A percentile compares a stretch with the other conserved stretches of the same genome.
These are phyloP conservation scores for Rhododendron ferrugineum DNA, from an alignment of 148 eudicot genomes.

Conservation along the genomic window DNA sequence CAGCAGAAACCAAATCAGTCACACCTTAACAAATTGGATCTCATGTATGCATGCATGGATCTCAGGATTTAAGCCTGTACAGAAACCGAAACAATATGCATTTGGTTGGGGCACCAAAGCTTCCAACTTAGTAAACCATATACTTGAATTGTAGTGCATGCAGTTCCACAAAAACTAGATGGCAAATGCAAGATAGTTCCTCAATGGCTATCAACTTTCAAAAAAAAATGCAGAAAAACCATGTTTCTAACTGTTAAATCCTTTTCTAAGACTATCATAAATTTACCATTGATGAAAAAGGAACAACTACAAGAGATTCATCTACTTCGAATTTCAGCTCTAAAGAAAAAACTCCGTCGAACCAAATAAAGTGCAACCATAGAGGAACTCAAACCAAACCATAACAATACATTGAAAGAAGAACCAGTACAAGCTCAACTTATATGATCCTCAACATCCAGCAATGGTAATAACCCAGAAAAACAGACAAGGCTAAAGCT, in stretches of 20 bases:
- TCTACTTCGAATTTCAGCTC: not conserved
- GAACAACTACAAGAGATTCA: not conserved
- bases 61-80: no score
- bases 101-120: not conserved
- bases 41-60: no score
- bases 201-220: not conserved
- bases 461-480: conserved; percentile 5
- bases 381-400: not conserved
- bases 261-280: not conserved
- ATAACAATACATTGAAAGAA: not conserved
- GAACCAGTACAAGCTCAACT: not conserved
- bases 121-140: not conserved
- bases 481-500: not conserved
- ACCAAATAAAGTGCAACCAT: not conserved
- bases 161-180: not conserved
- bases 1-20: not conserved
- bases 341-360: not conserved
- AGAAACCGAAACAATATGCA: not conserved
- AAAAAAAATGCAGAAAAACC: not conserved
- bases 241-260: not conserved
- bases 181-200: not conserved
- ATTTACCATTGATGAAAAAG: not conserved
- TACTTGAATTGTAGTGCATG: not conserved
- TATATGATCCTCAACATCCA: not conserved
- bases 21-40: not conserved